Conservation (phyloP, 2,329 filamentous ascomycete species). For the Verticillium nubilum region DNA sequence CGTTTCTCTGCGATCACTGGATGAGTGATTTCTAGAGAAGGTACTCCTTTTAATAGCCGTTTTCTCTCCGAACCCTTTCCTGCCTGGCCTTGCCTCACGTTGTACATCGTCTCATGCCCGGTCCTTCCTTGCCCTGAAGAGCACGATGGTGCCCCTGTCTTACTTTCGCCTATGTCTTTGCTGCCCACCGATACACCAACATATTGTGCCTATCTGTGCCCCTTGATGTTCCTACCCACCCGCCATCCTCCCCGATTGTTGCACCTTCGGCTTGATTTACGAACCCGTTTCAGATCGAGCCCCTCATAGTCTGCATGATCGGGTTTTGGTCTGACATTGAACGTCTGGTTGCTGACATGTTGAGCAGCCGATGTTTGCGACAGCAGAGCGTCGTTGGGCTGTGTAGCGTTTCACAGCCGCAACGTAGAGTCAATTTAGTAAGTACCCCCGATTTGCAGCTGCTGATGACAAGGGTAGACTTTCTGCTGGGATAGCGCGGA, state of each 20-base stretch:
- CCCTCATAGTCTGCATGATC: too few relatives aligned
- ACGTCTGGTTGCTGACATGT: background rate
- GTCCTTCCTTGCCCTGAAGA: background rate
- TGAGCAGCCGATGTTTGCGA: background rate
- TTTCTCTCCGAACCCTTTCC: background rate
- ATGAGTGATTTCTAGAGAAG: constrained; percentile 1
- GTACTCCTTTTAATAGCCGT: constrained; percentile 2
- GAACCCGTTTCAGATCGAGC: too few relatives aligned
- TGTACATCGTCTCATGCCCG: background rate
- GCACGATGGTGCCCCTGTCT: background rate
- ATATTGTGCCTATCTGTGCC: background rate
- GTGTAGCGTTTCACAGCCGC: too few relatives aligned
- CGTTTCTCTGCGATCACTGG: background rate
- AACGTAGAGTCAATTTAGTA: too few relatives aligned
- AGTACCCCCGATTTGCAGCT: too few relatives aligned
- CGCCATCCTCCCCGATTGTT: background rate
- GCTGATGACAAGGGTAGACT: too few relatives aligned
- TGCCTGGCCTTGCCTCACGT: background rate
- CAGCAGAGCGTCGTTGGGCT: too few relatives aligned
- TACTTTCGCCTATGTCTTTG: background rate
- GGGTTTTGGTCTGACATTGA: background rate
- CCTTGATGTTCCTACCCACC: background rate
- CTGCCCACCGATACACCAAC: background rate
- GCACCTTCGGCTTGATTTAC: background rate
- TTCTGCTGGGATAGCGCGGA: too few relatives aligned